Percentiles rank a stretch among this genome's conserved stretches.
Evolutionary conservation across 2,329 filamentous ascomycete species (phyloP).

Genomic region (Phyllosticta citrichinensis): DNA sequence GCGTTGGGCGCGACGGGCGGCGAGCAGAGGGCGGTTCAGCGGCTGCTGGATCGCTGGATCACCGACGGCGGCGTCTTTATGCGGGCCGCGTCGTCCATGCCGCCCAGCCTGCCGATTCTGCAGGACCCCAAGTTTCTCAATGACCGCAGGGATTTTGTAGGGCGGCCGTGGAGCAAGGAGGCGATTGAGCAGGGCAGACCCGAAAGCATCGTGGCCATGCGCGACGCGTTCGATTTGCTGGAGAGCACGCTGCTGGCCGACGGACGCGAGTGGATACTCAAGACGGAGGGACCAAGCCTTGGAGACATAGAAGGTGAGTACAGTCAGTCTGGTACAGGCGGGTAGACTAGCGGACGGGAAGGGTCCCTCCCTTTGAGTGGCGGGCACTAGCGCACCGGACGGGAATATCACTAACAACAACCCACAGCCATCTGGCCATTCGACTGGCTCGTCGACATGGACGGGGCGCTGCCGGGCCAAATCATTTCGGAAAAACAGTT

Average conservation of each 20-base stretch:
- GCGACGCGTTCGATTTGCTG: slow-evolving; percentile 45
- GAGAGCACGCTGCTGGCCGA: slow-evolving; percentile 56
- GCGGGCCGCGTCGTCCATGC: slow-evolving; percentile 44
- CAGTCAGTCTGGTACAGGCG: background rate
- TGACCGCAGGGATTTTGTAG: slow-evolving; percentile 44
- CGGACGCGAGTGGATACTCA: slow-evolving; percentile 55
- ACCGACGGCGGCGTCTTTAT: slow-evolving; percentile 49
- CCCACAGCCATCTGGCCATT: slow-evolving; percentile 50
- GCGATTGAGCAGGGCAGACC: slow-evolving; percentile 35
- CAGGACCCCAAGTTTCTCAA: slow-evolving; percentile 49
- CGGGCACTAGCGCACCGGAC: background rate
- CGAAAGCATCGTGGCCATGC: slow-evolving; percentile 48
- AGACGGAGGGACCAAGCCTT: slow-evolving; percentile 42
- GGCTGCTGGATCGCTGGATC: slow-evolving; percentile 45
- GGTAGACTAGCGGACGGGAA: background rate
- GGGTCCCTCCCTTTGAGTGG: background rate
- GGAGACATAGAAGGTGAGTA: slow-evolving; percentile 54
- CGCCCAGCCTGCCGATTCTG: slow-evolving; percentile 42
- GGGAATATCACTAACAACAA: background rate
- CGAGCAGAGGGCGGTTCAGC: slow-evolving; percentile 41
- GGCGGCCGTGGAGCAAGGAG: slow-evolving; percentile 32
- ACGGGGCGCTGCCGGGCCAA: slow-evolving; percentile 44
- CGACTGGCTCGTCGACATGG: slow-evolving; percentile 52
- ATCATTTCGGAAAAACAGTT: slow-evolving; percentile 44
- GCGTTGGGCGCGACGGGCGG: slow-evolving; percentile 8